phyloP scores from a whole-genome alignment of 352 stramenopile genomes.

The Phytophthora gonapodyides region DNA sequence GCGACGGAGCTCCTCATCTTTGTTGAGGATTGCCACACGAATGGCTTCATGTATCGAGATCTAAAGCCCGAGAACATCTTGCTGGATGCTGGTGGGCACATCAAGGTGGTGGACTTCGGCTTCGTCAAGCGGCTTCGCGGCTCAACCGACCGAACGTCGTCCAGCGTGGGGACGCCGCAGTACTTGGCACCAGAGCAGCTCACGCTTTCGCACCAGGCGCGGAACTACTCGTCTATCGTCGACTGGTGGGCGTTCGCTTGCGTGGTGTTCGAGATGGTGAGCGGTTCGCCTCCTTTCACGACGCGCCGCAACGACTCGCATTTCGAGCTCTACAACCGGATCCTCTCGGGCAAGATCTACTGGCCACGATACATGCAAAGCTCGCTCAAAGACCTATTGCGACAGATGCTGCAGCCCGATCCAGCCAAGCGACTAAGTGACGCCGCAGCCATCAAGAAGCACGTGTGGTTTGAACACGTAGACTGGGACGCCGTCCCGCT shows the following conservation, averaged over 20 bases:
- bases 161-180: conserved; percentile 66
- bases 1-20: conserved; percentile 67
- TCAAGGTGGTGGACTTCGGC: conserved; percentile 75
- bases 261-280: conserved; percentile 83
- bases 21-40: conserved; percentile 52
- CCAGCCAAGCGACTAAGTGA: conserved; percentile 55
- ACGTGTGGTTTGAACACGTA: conserved; percentile 70
- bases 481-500: conserved; percentile 63
- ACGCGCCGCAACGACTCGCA: conserved; percentile 81
- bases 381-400: conserved; percentile 65
- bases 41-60: conserved; percentile 84
- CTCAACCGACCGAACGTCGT: conserved; percentile 49
- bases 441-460: conserved; percentile 48
- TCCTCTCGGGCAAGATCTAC: conserved; percentile 66
- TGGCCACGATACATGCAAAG: conserved; percentile 51
- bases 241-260: conserved; percentile 89
- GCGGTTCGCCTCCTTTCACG: conserved; percentile 75
- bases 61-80: conserved; percentile 93
- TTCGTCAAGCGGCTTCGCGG: conserved; percentile 55
- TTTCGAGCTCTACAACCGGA: conserved; percentile 87
- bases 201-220: conserved; percentile 52
- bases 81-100: conserved; percentile 66
- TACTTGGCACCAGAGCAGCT: conserved; percentile 81
- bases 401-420: conserved; percentile 66
- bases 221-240: conserved; percentile 74